Evolutionary conservation across 108 stramenopile genomes (phyloP).

Genomic region (Nannochloropsis salina): DNA sequence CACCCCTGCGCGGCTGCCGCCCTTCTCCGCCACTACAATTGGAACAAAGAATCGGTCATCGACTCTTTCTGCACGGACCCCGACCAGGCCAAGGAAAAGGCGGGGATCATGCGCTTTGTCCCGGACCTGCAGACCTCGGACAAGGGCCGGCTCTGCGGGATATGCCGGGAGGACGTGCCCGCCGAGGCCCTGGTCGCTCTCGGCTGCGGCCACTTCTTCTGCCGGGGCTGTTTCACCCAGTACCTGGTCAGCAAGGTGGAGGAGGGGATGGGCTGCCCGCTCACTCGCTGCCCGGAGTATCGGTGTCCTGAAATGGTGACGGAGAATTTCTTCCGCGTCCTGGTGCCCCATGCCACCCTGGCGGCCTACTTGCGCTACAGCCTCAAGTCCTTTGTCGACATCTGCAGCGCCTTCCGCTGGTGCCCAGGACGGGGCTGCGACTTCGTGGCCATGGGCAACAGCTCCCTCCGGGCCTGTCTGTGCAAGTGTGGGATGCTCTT

Average conservation of each 20-base stretch:
- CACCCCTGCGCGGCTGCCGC: constrained; percentile 63
- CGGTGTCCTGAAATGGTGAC: constrained; percentile 75
- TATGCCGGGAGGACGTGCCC: constrained; percentile 73
- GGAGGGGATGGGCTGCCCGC: constrained; percentile 44
- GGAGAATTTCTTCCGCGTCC: constrained; percentile 64
- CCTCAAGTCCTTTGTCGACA: constrained; percentile 84
- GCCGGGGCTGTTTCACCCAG: constrained; percentile 82
- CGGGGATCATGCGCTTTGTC: constrained; percentile 58
- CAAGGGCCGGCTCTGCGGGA: constrained; percentile 60
- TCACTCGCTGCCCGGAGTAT: constrained; percentile 77
- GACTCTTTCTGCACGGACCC: constrained; percentile 69
- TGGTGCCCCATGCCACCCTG: constrained; percentile 58
- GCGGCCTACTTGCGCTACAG: constrained; percentile 68
- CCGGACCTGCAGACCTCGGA: not conserved
- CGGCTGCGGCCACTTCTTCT: constrained; percentile 92
- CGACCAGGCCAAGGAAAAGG: constrained; percentile 62
- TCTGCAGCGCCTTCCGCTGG: constrained; percentile 82
- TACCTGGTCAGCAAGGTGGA: constrained; percentile 71
- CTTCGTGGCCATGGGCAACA: constrained; percentile 69
- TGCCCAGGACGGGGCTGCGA: constrained; percentile 94
- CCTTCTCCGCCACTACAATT: constrained; percentile 77
- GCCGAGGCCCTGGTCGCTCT: constrained; percentile 64
- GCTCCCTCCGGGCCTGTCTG: constrained; percentile 38
- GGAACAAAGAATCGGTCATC: constrained; percentile 82
- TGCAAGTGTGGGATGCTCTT: constrained; percentile 67